phyloP scores from a whole-genome alignment of 1,139 yeast species.

The Pichia sp. region DNA sequence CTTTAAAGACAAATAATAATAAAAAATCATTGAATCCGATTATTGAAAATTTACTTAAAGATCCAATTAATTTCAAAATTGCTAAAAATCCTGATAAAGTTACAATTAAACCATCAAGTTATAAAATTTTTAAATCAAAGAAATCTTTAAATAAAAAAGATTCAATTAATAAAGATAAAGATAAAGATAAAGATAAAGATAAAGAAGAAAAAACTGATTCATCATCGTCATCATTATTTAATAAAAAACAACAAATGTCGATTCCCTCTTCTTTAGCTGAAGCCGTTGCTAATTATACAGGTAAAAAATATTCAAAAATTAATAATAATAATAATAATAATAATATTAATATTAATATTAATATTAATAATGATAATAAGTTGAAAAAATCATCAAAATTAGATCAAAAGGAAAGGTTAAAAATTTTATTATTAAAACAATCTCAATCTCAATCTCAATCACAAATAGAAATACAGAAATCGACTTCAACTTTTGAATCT shows the following conservation, averaged over 20 bases:
- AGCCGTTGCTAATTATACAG: constrained; percentile 56
- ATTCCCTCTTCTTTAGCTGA: constrained; percentile 53
- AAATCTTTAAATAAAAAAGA: constrained; percentile 8
- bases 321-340: constrained; percentile 31
- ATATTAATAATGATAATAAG: not conserved
- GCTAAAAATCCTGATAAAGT: constrained; percentile 38
- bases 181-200: not conserved
- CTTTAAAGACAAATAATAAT: constrained; percentile 5
- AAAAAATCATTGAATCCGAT: constrained; percentile 19
- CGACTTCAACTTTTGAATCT: not conserved
- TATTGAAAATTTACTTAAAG: constrained; percentile 43
- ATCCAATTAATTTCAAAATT: constrained; percentile 43
- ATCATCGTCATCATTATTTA: not conserved
- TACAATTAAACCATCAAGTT: constrained; percentile 34
- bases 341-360: constrained; percentile 5
- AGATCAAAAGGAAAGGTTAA: constrained; percentile 12
- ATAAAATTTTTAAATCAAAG: constrained; percentile 34
- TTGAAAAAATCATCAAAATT: not conserved
- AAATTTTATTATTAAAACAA: constrained; percentile 10
- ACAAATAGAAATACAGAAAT: too few relatives aligned
- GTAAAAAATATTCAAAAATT: constrained; percentile 41
- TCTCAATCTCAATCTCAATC: not conserved
- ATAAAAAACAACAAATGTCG: constrained; percentile 9
- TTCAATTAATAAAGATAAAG: not conserved
- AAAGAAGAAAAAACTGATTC: not conserved